These are phyloP conservation scores for Cyberlindnera nakhonratchasimensis DNA, from an alignment of 805 yeast genomes.

Conservation along the genomic window DNA sequence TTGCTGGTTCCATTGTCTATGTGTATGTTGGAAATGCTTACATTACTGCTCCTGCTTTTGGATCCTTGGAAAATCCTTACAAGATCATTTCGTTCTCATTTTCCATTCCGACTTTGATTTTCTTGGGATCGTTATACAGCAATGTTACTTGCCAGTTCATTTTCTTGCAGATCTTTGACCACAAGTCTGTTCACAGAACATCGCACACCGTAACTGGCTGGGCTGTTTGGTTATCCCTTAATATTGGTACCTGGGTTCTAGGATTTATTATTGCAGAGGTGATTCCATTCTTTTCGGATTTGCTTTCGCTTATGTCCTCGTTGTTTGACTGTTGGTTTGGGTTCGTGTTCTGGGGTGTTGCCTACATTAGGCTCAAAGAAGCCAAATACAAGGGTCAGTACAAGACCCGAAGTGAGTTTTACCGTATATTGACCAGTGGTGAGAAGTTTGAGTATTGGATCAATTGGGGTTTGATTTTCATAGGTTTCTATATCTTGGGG, in stretches of 20 bases:
- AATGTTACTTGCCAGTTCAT: constrained; percentile 53
- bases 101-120: constrained; percentile 55
- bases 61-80: constrained; percentile 43
- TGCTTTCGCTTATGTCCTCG: constrained; percentile 56
- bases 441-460: constrained; percentile 37
- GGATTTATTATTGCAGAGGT: constrained; percentile 62
- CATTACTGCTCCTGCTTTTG: constrained; percentile 58
- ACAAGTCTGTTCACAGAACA: constrained; percentile 41
- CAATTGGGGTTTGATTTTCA: constrained; percentile 37
- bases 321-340: constrained; percentile 67
- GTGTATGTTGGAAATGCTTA: constrained; percentile 55
- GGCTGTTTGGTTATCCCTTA: constrained; percentile 46
- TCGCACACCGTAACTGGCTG: constrained; percentile 51
- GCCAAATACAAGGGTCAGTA: constrained; percentile 32
- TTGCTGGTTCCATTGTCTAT: constrained; percentile 56
- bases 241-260: constrained; percentile 43
- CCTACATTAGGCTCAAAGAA: constrained; percentile 45
- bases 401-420: constrained; percentile 27
- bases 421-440: constrained; percentile 26
- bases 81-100: constrained; percentile 57
- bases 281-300: constrained; percentile 59
- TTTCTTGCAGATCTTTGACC: constrained; percentile 43
- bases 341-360: constrained; percentile 60
- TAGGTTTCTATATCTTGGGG: constrained; percentile 54
- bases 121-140: constrained; percentile 52